Evolutionary conservation across 225 moss, liverwort and hornwort genomes (phyloP).

Genomic region (Sphagnum contortum): DNA sequence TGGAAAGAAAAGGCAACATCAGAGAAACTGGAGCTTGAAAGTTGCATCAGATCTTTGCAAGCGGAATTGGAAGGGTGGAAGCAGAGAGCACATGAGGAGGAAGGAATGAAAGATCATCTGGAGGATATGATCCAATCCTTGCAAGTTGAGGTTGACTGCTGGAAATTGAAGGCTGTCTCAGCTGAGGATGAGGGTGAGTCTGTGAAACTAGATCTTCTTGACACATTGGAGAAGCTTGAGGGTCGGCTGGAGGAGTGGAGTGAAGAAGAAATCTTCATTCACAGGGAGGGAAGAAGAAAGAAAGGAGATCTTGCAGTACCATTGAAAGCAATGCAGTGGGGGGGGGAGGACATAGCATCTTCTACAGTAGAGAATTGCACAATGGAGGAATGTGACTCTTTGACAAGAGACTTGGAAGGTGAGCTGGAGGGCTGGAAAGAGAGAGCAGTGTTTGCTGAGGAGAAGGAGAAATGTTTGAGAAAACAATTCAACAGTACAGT

Average conservation of each 20-base stretch:
- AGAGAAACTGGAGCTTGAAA: slow-evolving; percentile 26
- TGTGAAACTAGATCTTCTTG: slow-evolving; percentile 13
- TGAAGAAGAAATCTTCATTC: slow-evolving; percentile 14
- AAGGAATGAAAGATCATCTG: slow-evolving; percentile 7
- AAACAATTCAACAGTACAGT: background rate
- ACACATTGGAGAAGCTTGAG: slow-evolving; percentile 3
- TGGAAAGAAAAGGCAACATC: slow-evolving; percentile 29
- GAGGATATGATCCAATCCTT: slow-evolving; percentile 6
- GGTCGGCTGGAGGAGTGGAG: slow-evolving; percentile 22
- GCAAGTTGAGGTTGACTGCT: slow-evolving; percentile 5
- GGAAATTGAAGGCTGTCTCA: slow-evolving; percentile 3
- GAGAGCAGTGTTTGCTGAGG: slow-evolving; percentile 10
- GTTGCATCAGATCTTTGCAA: slow-evolving; percentile 20
- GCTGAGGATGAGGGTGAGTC: slow-evolving; percentile 4
- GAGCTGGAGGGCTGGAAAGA: slow-evolving; percentile 16
- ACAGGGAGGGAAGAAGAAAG: slow-evolving; percentile 26
- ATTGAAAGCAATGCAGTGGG: slow-evolving; percentile 17
- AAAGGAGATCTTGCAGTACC: slow-evolving; percentile 30
- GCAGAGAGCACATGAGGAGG: slow-evolving; percentile 10
- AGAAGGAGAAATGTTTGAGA: slow-evolving; percentile 6
- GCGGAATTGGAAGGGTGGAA: slow-evolving; percentile 24
- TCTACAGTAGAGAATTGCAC: slow-evolving; percentile 8
- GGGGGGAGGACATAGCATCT: slow-evolving; percentile 12
- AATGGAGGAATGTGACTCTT: slow-evolving; percentile 6
- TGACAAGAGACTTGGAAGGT: slow-evolving; percentile 19